Evolutionary conservation across 2,329 filamentous ascomycete genomes (phyloP), one percentile per base, ranked within the genome.

Genomic region (Rutstroemia sp.): DNA sequence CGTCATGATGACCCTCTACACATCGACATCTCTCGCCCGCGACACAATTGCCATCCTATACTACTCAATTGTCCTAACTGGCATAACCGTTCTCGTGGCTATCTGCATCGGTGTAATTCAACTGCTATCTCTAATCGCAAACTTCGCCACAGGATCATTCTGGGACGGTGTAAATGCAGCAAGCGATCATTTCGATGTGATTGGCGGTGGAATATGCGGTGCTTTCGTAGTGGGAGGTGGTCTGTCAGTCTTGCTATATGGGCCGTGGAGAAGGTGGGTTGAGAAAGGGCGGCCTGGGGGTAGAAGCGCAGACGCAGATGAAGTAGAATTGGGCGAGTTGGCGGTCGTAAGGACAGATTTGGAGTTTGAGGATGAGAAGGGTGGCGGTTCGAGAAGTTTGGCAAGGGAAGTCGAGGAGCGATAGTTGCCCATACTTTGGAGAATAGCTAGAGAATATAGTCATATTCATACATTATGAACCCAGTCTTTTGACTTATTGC

Each of bases 1-100:
- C 1, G 78, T 96, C 19, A 97, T 97, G 92, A 92, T 96, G 82
- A 86, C 87, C 0, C 77, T 97, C 1, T 97, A 99, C 72, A 91
- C 92, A 0, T 88, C 86, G 41, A 89, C 82, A 12, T 74, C 87
- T 30, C 85, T 95, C 48, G 85, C 89, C 0, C 78, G 87, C 57
- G 92, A 97, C 66, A 80, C 81, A 1, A 83, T 97, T n/a, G 91
- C 92, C 0, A 92, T 96, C 48, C 74, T 96, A 1, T 97, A 97
- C 73, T 97, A 96, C 73, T 95, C 90, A 12, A 71, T 68, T 18
- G 65, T 70, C 10, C 54, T 71, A 1, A 68, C 70, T 1, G 66
- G 63, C 2, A 71, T 73, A 6, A 69, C 65, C 1, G 70, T 71
- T 5, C 58, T 72, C 6, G 65, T 70, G 1, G 67, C 64, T 1